Conservation (phyloP, 192 early-diverging fungal species). For the Endogone sp. region DNA sequence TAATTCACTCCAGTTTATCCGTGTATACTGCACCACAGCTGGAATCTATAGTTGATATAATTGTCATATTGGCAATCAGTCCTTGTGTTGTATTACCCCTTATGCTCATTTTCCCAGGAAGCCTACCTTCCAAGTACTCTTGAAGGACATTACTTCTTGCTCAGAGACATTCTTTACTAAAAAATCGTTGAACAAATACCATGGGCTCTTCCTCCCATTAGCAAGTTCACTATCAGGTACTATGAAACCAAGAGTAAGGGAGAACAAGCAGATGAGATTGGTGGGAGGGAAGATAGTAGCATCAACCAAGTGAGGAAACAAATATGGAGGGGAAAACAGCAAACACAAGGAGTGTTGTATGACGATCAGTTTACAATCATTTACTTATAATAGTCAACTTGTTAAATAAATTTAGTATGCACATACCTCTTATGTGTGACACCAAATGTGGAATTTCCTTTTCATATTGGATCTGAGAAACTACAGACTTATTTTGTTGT, state of each 20-base stretch:
- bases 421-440: conserved; percentile 61
- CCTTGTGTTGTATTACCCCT: no score
- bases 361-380: no score
- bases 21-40: conserved; percentile 63
- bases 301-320: no score
- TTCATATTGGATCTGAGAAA: conserved; percentile 47
- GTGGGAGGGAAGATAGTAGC: no score
- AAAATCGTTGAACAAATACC: conserved; percentile 97
- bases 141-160: conserved; percentile 60
- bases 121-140: conserved; percentile 47
- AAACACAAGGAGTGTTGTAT: no score
- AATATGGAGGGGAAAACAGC: neutral
- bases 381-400: no score
- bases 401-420: no score
- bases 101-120: no score
- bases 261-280: no score
- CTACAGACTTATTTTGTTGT: conserved; percentile 34
- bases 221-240: conserved; percentile 36
- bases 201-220: conserved; percentile 37
- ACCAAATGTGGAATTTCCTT: conserved; percentile 69
- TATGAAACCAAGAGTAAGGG: neutral
- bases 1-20: conserved; percentile 47
- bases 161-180: conserved; percentile 72
- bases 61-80: no score
- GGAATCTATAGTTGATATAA: no score